Evolutionary conservation across 1,284 basidiomycete genomes (phyloP).

Genomic region (Peniophora sp.): DNA sequence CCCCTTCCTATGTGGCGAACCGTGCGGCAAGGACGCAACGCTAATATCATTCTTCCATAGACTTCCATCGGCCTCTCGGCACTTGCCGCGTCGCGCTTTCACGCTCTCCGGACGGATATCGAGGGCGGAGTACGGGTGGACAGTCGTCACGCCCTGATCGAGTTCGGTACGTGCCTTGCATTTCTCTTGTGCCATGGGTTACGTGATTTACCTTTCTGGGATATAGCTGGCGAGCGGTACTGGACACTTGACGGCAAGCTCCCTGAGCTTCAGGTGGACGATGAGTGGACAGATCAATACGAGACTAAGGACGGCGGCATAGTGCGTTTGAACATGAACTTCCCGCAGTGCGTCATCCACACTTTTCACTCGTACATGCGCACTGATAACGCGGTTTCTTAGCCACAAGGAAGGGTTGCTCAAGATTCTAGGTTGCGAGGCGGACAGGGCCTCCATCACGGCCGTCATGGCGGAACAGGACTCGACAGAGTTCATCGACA

Average conservation of each 20-base stretch:
- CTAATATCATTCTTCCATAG: slow-evolving; percentile 19
- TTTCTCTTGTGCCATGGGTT: neutral
- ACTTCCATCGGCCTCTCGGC: slow-evolving; percentile 47
- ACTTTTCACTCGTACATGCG: neutral
- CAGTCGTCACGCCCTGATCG: slow-evolving; percentile 47
- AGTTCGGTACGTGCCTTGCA: slow-evolving; percentile 38
- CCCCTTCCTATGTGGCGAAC: neutral
- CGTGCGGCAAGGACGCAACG: neutral
- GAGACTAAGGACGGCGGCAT: slow-evolving; percentile 37
- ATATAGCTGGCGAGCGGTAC: slow-evolving; percentile 40
- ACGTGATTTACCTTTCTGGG: slow-evolving; percentile 1
- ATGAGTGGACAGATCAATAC: slow-evolving; percentile 46
- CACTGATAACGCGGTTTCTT: neutral
- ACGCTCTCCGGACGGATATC: slow-evolving; percentile 36
- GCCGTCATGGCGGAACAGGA: slow-evolving; percentile 22
- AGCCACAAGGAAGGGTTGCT: slow-evolving; percentile 52
- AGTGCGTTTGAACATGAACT: slow-evolving; percentile 57
- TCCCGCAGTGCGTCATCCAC: slow-evolving; percentile 44
- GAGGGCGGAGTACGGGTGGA: slow-evolving; percentile 45
- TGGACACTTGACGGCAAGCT: slow-evolving; percentile 36
- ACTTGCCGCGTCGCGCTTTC: slow-evolving; percentile 43
- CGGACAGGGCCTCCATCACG: slow-evolving; percentile 31
- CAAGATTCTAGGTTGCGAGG: slow-evolving; percentile 29
- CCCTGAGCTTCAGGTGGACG: slow-evolving; percentile 31
- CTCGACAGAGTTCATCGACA: neutral